Percentiles rank a stretch among this genome's conserved stretches.
Evolutionary conservation across 164 flowering plant genomes (phyloP).

Genomic region (Liriodendron chinense): DNA sequence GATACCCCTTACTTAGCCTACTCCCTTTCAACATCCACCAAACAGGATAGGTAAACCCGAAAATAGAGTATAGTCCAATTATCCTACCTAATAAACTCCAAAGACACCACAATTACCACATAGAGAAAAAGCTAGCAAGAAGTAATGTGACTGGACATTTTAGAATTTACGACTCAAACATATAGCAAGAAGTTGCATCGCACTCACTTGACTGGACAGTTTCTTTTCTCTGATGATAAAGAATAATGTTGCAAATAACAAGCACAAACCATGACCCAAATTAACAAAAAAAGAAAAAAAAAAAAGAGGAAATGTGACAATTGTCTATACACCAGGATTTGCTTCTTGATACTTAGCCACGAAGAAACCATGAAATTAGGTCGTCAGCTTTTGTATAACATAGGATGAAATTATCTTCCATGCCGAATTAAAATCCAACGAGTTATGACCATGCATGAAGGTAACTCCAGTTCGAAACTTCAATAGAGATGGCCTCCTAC

Average conservation of each 20-base stretch:
- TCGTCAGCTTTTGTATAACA: background rate
- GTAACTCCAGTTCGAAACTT: background rate
- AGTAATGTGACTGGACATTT: background rate
- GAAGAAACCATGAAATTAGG: constrained; percentile 1
- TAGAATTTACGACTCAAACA: background rate
- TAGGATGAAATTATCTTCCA: background rate
- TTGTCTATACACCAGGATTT: constrained; percentile 83
- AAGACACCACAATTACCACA: background rate
- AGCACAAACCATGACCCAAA: constrained; percentile 98
- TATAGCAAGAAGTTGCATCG: background rate
- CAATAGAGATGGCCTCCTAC: no score
- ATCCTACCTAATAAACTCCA: background rate
- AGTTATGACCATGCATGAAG: background rate
- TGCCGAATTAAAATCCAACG: background rate
- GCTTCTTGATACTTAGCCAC: constrained; percentile 95
- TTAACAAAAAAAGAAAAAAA: constrained; percentile 99
- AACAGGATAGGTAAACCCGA: constrained; percentile 64
- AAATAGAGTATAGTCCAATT: constrained; percentile 9
- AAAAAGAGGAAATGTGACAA: constrained; percentile 87
- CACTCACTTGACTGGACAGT: constrained; percentile 66
- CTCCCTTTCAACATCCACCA: constrained; percentile 75
- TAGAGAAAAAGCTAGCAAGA: background rate
- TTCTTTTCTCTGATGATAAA: constrained; percentile 72
- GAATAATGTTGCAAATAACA: constrained; percentile 67
- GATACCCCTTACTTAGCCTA: constrained; percentile 83